phyloP scores from a whole-genome alignment of 306 rosid genomes.

The Albizia julibrissin region DNA sequence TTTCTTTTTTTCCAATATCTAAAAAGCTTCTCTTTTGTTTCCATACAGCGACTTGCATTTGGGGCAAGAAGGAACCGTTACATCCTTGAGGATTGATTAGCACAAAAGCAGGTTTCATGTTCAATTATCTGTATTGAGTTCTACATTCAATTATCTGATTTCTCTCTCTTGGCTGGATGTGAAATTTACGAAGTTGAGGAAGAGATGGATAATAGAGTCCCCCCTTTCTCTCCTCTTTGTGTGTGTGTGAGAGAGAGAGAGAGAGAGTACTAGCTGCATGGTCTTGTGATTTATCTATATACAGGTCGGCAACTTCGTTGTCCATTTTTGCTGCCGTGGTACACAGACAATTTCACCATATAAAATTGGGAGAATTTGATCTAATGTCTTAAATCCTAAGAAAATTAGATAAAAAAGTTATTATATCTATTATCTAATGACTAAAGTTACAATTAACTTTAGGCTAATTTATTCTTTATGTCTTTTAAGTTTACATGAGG shows the following conservation, averaged over 20 bases:
- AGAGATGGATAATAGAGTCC: background rate
- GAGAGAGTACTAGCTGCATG: background rate
- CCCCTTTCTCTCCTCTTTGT: background rate
- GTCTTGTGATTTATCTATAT: background rate
- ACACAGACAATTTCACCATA: background rate
- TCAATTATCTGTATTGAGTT: background rate
- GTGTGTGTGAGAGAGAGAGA: background rate
- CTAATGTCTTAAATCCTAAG: background rate
- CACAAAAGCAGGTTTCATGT: conserved; percentile 19
- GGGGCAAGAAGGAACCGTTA: conserved; percentile 94
- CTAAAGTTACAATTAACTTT: no score
- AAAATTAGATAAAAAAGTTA: no score
- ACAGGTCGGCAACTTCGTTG: background rate
- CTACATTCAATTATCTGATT: background rate
- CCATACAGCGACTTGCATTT: conserved; percentile 78
- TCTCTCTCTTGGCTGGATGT: background rate
- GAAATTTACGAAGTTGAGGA: background rate
- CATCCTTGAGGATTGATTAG: conserved; percentile 72
- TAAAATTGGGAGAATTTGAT: background rate
- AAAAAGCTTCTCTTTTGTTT: conserved; percentile 16
- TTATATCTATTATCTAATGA: no score
- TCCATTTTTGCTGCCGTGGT: background rate
- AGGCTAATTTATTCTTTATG: no score
- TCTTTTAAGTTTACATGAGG: no score
- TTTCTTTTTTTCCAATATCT: background rate